Evolutionary conservation across 345 rosid species (phyloP).

Genomic region (Citrus sp.): DNA sequence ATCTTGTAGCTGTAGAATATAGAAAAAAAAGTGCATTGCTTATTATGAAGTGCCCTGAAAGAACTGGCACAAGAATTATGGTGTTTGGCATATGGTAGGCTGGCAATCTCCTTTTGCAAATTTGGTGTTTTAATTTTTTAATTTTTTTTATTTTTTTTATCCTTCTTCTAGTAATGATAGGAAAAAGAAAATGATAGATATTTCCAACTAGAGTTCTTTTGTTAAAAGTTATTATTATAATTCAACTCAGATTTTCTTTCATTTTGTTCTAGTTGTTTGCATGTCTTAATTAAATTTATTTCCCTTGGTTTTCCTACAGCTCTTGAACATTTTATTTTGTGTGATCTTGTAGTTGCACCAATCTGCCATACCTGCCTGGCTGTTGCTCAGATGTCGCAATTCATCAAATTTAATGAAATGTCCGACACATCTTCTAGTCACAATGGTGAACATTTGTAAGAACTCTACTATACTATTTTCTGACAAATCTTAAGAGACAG

Average conservation of each 20-base stretch:
- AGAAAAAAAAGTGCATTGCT: too few relatives aligned
- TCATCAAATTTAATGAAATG: slow-evolving; percentile 22
- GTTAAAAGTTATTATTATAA: too few relatives aligned
- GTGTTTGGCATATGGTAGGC: too few relatives aligned
- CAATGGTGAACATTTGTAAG: not conserved
- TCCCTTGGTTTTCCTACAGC: not conserved
- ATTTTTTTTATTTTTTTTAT: too few relatives aligned
- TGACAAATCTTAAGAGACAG: too few relatives aligned
- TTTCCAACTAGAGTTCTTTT: not conserved
- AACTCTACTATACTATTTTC: too few relatives aligned
- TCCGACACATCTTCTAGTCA: slow-evolving; percentile 22
- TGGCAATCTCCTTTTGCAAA: not conserved
- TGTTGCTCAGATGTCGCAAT: slow-evolving; percentile 18
- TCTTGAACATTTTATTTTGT: not conserved
- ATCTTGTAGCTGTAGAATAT: too few relatives aligned
- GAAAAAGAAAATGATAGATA: too few relatives aligned
- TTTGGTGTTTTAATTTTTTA: not conserved
- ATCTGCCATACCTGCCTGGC: slow-evolving; percentile 23
- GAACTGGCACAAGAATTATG: not conserved
- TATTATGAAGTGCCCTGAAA: not conserved
- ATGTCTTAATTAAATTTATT: not conserved
- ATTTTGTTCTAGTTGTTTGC: too few relatives aligned
- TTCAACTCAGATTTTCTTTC: too few relatives aligned
- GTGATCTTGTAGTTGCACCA: slow-evolving; percentile 19
- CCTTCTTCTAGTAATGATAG: too few relatives aligned